These are phyloP conservation scores for Mycena polygramma DNA, from an alignment of 768 basidiomycete genomes.

Conservation along the genomic window DNA sequence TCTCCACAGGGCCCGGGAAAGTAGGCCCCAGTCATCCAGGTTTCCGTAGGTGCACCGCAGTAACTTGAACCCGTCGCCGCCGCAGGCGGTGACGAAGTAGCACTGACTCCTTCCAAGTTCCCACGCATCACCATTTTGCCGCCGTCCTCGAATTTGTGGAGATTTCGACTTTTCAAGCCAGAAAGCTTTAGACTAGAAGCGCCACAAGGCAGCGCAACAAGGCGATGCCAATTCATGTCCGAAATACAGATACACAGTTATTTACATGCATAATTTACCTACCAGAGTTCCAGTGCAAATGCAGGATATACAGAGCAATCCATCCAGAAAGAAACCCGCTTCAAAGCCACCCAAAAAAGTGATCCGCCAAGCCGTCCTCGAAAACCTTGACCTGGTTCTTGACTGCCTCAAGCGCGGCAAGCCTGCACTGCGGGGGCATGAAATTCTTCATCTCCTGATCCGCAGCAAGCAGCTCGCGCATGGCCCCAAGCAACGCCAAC, in stretches of 20 bases:
- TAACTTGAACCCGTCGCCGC: too few relatives aligned
- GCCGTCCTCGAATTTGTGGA: too few relatives aligned
- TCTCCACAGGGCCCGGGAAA: too few relatives aligned
- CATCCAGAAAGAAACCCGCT: neutral
- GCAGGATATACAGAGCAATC: neutral
- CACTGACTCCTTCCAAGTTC: too few relatives aligned
- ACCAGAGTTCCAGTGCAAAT: neutral
- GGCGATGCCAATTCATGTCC: neutral
- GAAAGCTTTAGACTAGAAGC: too few relatives aligned
- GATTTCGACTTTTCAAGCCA: too few relatives aligned
- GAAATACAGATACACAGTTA: slow-evolving; percentile 1
- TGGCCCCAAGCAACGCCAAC: slow-evolving; percentile 46
- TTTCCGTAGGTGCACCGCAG: too few relatives aligned
- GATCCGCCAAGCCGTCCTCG: slow-evolving; percentile 44
- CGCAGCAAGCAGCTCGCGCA: slow-evolving; percentile 48
- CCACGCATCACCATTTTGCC: too few relatives aligned
- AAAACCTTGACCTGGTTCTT: slow-evolving; percentile 29
- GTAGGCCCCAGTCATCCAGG: too few relatives aligned
- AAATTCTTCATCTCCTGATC: slow-evolving; percentile 50
- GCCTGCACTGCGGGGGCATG: slow-evolving; percentile 47
- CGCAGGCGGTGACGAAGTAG: too few relatives aligned
- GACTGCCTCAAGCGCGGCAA: slow-evolving; percentile 46
- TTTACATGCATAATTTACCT: slow-evolving; percentile 14
- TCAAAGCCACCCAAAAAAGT: slow-evolving; percentile 44
- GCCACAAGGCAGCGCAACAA: too few relatives aligned